Base-by-base conservation (phyloP, 805 yeast genomes). In the Debaryomyces hansenii region DNA sequence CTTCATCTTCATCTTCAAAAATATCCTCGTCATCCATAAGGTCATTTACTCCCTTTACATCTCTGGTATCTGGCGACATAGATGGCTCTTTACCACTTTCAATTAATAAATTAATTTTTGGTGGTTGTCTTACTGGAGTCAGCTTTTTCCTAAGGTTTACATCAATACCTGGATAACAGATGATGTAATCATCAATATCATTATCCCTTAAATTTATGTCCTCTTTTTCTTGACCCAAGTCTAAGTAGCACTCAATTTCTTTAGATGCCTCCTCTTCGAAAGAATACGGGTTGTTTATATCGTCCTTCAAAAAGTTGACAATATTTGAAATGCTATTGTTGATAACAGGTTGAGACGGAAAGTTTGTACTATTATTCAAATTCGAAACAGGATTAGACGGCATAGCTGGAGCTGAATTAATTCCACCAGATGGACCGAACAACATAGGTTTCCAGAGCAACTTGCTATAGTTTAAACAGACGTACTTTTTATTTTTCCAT, bases 341-440 rank as follows among this genome's bases (percentile, higher is more conserved):
- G 20, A 66, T 52, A 14, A 56, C 51, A 1, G 56, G 50, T 4
- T 40, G 46, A 14, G 31, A 49, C 2, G 39, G 34, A 14, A 41
- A 43, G 9, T 45, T 47, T 8, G 38, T 38, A 37, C 20, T 32
- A 27, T 12, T 28, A 10, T 18, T 31, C 27, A 14, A 37, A 5
- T 12, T 29, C 32, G 34, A 37, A 16, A 20, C 45, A 8, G 44
- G 47, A 8, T 37, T 46, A 5, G 42, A 40, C 1, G 28, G 20
- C 10, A 28, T 15, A 1, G 78, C 70, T 1, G 80, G 75, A 0
- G 80, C 82, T 0, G 85, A 80, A 56, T 86, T 85, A 31, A 89
- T 84, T 11, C 96, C 96, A 18, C 94, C 90, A 0, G 91, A 84
- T 0, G 94, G 92, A 0, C 96, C 96, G 56, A 82, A 77, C n/a